Conservation (phyloP, 257 asterid genomes). For the Schizonepeta tenuifolia region DNA sequence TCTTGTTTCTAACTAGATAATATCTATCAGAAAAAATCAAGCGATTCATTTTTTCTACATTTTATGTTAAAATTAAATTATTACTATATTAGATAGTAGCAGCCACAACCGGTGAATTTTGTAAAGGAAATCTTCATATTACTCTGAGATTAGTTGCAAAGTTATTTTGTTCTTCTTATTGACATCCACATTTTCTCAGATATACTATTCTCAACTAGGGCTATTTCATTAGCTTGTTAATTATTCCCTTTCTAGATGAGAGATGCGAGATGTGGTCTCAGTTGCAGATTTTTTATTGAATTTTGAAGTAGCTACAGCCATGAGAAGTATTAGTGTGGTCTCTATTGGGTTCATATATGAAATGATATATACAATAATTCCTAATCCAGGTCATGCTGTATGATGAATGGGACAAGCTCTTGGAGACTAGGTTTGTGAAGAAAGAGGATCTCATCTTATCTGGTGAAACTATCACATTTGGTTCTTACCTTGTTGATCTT, state of each 20-base stretch:
- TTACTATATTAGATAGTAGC: too few species aligned
- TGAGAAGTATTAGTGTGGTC: constrained; percentile 17
- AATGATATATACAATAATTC: constrained; percentile 4
- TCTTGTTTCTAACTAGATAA: constrained; percentile 1
- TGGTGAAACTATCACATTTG: constrained; percentile 71
- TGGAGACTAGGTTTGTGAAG: constrained; percentile 77
- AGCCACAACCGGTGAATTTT: constrained; percentile 13
- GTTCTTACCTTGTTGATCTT: constrained; percentile 73
- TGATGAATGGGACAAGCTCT: constrained; percentile 71
- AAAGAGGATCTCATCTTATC: constrained; percentile 59
- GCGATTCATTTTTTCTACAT: not conserved
- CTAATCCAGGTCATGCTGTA: constrained; percentile 62
- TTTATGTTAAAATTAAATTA: not conserved
- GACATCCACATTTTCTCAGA: constrained; percentile 1
- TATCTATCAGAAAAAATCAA: not conserved
- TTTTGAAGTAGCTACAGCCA: constrained; percentile 23
- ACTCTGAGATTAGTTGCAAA: constrained; percentile 13
- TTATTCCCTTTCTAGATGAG: not conserved
- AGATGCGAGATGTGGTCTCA: constrained; percentile 8
- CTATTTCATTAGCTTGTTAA: constrained; percentile 4
- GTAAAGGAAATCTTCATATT: constrained; percentile 3
- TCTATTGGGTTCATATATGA: constrained; percentile 2
- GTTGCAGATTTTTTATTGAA: not conserved
- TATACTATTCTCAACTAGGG: not conserved
- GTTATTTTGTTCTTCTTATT: not conserved